Percentiles rank a stretch among this genome's conserved stretches.
phyloP scores from a whole-genome alignment of 306 rosid species.

The Phaseolus lunatus region DNA sequence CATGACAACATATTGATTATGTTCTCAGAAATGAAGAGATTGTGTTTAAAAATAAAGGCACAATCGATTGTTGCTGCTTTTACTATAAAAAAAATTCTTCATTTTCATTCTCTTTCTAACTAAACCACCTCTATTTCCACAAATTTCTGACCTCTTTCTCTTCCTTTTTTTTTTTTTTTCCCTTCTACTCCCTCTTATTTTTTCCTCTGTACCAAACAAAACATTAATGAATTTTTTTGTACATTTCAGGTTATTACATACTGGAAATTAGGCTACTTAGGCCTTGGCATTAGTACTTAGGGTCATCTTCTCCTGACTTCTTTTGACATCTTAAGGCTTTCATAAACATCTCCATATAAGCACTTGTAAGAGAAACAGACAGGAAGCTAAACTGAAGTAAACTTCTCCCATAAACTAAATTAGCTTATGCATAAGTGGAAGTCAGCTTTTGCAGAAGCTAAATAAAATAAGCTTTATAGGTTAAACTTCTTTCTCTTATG shows the following conservation, averaged over 20 bases:
- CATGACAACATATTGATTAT: no score
- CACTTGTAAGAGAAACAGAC: neutral
- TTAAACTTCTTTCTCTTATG: neutral
- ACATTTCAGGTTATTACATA: conserved; percentile 1
- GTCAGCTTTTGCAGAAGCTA: neutral
- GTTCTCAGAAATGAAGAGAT: no score
- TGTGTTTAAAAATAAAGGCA: no score
- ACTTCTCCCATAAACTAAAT: neutral
- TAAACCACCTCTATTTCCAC: no score
- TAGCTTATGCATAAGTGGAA: neutral
- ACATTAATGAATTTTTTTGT: neutral
- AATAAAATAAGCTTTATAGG: neutral
- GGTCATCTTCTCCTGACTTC: neutral
- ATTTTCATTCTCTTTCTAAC: no score
- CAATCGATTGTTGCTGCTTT: no score
- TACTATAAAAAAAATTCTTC: no score
- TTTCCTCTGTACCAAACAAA: no score
- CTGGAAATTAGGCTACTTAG: conserved; percentile 24
- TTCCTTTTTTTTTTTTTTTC: no score
- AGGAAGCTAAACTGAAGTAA: neutral
- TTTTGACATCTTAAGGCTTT: conserved; percentile 5
- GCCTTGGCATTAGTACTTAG: conserved; percentile 9
- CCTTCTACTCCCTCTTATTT: no score
- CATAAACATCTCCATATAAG: neutral
- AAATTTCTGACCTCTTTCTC: no score